Evolutionary conservation across 2,329 filamentous ascomycete genomes (phyloP).

Genomic region (Cryphonectria naterciae): DNA sequence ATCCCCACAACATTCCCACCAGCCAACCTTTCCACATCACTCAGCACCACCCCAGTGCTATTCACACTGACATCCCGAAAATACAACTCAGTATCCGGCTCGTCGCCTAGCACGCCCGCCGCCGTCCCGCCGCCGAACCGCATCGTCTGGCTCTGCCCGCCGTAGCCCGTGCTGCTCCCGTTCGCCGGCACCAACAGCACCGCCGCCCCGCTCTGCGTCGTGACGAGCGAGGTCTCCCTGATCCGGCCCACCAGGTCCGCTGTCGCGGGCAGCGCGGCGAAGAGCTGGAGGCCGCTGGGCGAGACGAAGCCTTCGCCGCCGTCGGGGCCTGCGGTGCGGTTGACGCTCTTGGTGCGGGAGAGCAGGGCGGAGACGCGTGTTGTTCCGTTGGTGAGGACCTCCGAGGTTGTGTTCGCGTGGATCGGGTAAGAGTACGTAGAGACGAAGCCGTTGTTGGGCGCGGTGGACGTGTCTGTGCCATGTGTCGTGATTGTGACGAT

Average conservation of each 20-base stretch:
- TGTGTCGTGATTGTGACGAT: conserved; percentile 39
- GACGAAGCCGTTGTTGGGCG: conserved; percentile 35
- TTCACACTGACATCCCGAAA: conserved; percentile 51
- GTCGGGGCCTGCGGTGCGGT: conserved; percentile 36
- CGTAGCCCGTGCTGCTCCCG: conserved; percentile 53
- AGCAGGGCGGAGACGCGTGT: conserved; percentile 23
- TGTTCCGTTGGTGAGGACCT: conserved; percentile 15
- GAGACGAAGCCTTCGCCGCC: conserved; percentile 48
- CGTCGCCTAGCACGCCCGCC: conserved; percentile 30
- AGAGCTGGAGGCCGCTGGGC: conserved; percentile 64
- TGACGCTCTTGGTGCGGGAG: conserved; percentile 46
- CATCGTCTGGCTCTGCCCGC: conserved; percentile 60
- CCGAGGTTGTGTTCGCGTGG: conserved; percentile 48
- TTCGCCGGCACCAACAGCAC: conserved; percentile 52
- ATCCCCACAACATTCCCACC: conserved; percentile 6
- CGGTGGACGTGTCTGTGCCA: conserved; percentile 36
- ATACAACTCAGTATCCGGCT: conserved; percentile 53
- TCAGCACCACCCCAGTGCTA: conserved; percentile 14
- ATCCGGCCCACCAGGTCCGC: conserved; percentile 25
- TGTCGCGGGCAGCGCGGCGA: conserved; percentile 41
- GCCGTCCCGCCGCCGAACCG: conserved; percentile 50
- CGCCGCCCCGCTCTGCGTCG: conserved; percentile 61
- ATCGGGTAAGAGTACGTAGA: conserved; percentile 62
- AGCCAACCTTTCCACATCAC: conserved; percentile 20
- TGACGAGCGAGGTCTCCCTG: conserved; percentile 48